phyloP scores from a whole-genome alignment of 1,284 basidiomycete species.

The Inonotus obliquus region DNA sequence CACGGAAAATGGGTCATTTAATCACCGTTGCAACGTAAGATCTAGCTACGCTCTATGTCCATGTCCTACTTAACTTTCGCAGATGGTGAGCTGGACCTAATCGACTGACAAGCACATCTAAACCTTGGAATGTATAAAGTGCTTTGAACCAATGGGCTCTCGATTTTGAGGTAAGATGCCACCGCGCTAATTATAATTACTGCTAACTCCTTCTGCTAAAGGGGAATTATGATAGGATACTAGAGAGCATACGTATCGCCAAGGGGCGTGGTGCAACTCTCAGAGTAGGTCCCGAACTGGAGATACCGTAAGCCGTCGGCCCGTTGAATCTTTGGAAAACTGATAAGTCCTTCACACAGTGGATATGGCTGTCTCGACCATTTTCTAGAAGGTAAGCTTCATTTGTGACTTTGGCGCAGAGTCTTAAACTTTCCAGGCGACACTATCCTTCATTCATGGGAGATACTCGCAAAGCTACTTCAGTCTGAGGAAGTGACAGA shows the following conservation, averaged over 20 bases:
- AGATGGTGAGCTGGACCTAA: conserved; percentile 38
- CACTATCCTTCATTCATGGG: conserved; percentile 94
- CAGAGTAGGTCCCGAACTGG: conserved; percentile 97
- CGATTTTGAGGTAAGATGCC: conserved; percentile 72
- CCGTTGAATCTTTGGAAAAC: not conserved
- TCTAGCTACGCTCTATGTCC: conserved; percentile 11
- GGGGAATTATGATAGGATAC: conserved; percentile 91
- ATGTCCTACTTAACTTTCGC: conserved; percentile 12
- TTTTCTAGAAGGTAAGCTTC: conserved; percentile 70
- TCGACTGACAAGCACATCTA: not conserved
- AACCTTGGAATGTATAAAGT: conserved; percentile 37
- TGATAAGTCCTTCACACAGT: conserved; percentile 36
- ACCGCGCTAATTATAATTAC: not conserved
- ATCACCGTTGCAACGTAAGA: conserved; percentile 75
- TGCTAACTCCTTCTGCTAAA: conserved; percentile 27
- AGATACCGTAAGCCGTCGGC: conserved; percentile 72
- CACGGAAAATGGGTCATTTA: conserved; percentile 64
- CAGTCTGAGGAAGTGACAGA: conserved; percentile 70
- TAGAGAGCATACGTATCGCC: conserved; percentile 84
- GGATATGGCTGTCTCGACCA: conserved; percentile 96
- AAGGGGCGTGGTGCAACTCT: conserved; percentile 88
- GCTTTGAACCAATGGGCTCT: conserved; percentile 96
- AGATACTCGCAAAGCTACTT: conserved; percentile 84
- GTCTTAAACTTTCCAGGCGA: conserved; percentile 55
- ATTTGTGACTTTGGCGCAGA: not conserved